phyloP scores from a whole-genome alignment of 345 rosid species.

The Limnanthes douglasii region DNA sequence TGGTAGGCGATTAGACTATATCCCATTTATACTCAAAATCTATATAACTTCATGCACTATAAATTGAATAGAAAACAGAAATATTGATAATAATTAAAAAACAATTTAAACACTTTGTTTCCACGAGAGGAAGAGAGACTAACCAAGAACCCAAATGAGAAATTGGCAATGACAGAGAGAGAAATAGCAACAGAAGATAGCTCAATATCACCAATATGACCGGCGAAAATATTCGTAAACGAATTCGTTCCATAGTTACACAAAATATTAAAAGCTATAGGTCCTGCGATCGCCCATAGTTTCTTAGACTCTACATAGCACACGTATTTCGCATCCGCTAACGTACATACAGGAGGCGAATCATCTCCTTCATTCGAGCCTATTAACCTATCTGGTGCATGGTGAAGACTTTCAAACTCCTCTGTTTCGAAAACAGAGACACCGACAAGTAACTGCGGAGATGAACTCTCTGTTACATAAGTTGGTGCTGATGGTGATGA shows the following conservation, averaged over 20 bases:
- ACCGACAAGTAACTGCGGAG: constrained; percentile 12
- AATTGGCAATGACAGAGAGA: constrained; percentile 75
- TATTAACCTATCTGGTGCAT: constrained; percentile 37
- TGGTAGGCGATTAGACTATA: no score
- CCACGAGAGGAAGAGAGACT: constrained; percentile 11
- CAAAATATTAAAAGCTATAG: constrained; percentile 79
- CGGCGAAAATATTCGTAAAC: constrained; percentile 79
- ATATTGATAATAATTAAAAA: neutral
- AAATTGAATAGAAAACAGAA: neutral
- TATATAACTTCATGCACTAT: no score
- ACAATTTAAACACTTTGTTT: neutral
- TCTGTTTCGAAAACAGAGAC: constrained; percentile 14
- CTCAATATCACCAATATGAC: constrained; percentile 84
- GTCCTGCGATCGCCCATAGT: constrained; percentile 78
- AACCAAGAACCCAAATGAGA: constrained; percentile 91
- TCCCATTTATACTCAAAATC: no score
- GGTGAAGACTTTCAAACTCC: constrained; percentile 37
- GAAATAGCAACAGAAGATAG: constrained; percentile 81
- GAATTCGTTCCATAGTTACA: constrained; percentile 86
- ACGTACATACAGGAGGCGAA: constrained; percentile 28
- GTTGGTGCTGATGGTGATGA: constrained; percentile 5
- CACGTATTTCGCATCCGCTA: constrained; percentile 33
- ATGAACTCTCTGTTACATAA: neutral
- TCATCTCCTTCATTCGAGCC: constrained; percentile 30
- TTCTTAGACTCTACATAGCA: constrained; percentile 36